These are phyloP conservation scores for Alternaria sp. DNA, from an alignment of 2,329 filamentous ascomycete genomes.

Conservation along the genomic window DNA sequence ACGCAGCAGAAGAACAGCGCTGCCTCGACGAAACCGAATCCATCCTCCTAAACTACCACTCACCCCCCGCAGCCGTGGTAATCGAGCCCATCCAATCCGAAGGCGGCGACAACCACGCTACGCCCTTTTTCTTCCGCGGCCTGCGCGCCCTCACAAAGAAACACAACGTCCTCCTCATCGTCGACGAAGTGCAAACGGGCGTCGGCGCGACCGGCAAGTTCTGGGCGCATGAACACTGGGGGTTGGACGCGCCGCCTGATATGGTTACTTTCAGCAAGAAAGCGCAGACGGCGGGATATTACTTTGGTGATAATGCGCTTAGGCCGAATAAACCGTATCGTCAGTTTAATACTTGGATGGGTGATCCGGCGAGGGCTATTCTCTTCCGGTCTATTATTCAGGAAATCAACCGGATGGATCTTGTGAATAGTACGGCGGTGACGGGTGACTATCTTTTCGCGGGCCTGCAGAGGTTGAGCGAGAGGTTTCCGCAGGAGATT, in stretches of 20 bases:
- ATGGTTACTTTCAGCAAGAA: conserved; percentile 97
- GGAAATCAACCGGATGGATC: conserved; percentile 76
- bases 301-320: conserved; percentile 80
- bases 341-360: conserved; percentile 99
- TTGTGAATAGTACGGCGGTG: conserved; percentile 79
- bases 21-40: conserved; percentile 84
- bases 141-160: conserved; percentile 80
- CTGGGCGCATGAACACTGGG: conserved; percentile 98
- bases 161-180: conserved; percentile 82
- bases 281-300: conserved; percentile 92
- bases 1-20: conserved; percentile 79
- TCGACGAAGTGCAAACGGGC: conserved; percentile 93
- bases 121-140: conserved; percentile 82
- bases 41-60: conserved; percentile 78
- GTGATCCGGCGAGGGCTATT: conserved; percentile 82
- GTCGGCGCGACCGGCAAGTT: conserved; percentile 92
- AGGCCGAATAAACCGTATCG: conserved; percentile 92
- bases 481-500: conserved; percentile 77
- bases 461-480: conserved; percentile 70
- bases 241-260: conserved; percentile 78
- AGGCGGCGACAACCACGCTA: conserved; percentile 93
- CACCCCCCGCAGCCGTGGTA: conserved; percentile 80
- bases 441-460: conserved; percentile 80
- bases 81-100: conserved; percentile 94
- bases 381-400: conserved; percentile 86